Conservation (phyloP, 768 basidiomycete species). For the Dioszegia crocea region DNA sequence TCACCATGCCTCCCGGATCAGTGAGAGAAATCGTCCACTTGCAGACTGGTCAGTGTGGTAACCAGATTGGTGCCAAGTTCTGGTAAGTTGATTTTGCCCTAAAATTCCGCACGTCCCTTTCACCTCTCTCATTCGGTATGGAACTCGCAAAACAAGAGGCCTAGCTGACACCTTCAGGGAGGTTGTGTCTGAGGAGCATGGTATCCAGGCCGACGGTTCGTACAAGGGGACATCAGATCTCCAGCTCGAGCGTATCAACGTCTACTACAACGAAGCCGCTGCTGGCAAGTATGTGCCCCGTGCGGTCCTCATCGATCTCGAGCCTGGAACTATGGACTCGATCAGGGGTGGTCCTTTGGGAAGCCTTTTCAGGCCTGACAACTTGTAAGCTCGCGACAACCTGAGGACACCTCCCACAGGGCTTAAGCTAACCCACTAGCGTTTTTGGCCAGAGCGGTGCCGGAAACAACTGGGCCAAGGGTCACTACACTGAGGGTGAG, state of each 20-base stretch:
- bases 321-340: conserved; percentile 69
- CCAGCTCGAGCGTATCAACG: conserved; percentile 88
- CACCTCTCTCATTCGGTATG: neutral
- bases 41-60: conserved; percentile 99
- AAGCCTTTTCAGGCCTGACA: conserved; percentile 91
- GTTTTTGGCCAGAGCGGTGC: conserved; percentile 97
- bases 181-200: conserved; percentile 96
- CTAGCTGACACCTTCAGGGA: conserved; percentile 63
- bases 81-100: conserved; percentile 44
- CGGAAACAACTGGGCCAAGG: conserved; percentile 99
- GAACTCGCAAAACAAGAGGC: no score
- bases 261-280: conserved; percentile 96
- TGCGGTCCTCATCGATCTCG: conserved; percentile 93
- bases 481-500: conserved; percentile 60
- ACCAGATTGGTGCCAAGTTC: conserved; percentile 80
- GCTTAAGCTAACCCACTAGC: conserved; percentile 20
- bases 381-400: conserved; percentile 57
- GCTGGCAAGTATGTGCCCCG: conserved; percentile 97
- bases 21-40: conserved; percentile 95
- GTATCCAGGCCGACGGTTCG: conserved; percentile 82
- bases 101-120: conserved; percentile 1
- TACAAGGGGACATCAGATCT: conserved; percentile 93
- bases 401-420: neutral
- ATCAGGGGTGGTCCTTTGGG: conserved; percentile 63
- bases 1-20: conserved; percentile 23